Percentiles rank a stretch among this genome's conserved stretches.
Evolutionary conservation across 139 green algal species (phyloP).

Genomic region (Closterium sp.): DNA sequence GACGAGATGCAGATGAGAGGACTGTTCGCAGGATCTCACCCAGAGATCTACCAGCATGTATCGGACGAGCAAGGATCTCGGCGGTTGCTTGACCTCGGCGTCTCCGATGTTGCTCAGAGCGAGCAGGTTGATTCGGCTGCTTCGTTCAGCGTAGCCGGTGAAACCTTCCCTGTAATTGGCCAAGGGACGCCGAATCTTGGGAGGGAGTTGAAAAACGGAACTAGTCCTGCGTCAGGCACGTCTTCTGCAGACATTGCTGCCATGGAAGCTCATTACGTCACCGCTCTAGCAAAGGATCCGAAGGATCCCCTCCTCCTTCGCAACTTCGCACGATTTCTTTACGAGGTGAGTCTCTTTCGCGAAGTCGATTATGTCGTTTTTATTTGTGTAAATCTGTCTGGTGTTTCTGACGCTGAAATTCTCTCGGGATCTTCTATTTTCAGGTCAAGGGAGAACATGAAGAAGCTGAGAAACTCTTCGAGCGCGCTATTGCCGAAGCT

Average conservation of each 20-base stretch:
- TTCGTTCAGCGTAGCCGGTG: not conserved
- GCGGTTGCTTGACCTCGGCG: not conserved
- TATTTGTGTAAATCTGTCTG: no score
- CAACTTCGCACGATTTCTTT: conserved; percentile 38
- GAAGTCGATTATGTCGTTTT: no score
- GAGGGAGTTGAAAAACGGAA: not conserved
- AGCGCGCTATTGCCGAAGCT: conserved; percentile 24
- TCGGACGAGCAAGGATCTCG: not conserved
- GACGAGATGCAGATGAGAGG: not conserved
- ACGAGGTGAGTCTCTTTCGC: conserved; percentile 20
- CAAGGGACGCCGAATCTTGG: not conserved
- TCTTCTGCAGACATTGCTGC: not conserved
- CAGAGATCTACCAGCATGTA: not conserved
- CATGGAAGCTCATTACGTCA: conserved; percentile 26
- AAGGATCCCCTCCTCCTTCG: conserved; percentile 25
- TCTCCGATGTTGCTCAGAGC: not conserved
- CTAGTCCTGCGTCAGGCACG: not conserved
- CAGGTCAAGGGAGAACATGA: conserved; percentile 24
- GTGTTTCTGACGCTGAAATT: not conserved
- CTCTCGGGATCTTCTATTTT: not conserved
- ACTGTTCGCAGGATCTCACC: not conserved
- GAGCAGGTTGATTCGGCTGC: not conserved
- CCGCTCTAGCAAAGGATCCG: conserved; percentile 16
- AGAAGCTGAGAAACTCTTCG: conserved; percentile 28
- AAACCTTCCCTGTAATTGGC: not conserved